These are phyloP conservation scores for Zasmidium angulare DNA, from an alignment of 2,329 filamentous ascomycete genomes.

Conservation along the genomic window DNA sequence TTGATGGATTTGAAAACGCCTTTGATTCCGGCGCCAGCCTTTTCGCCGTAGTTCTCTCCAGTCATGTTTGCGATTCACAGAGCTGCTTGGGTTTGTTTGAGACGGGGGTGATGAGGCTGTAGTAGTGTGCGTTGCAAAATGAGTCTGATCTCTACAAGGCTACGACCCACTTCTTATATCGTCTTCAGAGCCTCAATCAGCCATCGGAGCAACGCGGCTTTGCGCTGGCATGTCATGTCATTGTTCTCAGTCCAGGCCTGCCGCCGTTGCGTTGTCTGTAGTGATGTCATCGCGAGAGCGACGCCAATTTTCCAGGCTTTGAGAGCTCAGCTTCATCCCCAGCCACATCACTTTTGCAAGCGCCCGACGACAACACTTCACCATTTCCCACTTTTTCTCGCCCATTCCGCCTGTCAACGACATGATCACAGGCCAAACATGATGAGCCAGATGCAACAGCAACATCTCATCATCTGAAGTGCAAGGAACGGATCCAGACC, in stretches of 20 bases:
- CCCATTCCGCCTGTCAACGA: not conserved
- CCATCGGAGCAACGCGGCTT: not conserved
- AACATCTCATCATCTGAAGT: no score
- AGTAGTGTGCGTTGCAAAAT: no score
- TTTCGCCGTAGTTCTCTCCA: slow-evolving; percentile 16
- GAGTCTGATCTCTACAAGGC: not conserved
- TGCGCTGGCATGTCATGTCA: no score
- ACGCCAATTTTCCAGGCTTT: not conserved
- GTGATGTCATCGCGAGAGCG: slow-evolving; percentile 1
- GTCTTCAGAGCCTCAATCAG: not conserved
- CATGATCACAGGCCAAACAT: not conserved
- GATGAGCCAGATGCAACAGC: not conserved
- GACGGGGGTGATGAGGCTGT: not conserved
- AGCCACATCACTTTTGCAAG: not conserved
- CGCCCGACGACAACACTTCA: not conserved
- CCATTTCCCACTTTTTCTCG: not conserved
- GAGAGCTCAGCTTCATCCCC: not conserved
- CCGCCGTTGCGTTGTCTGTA: not conserved
- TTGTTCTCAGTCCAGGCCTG: not conserved
- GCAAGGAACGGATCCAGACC: no score
- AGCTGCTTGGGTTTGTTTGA: not conserved
- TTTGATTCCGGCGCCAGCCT: slow-evolving; percentile 28
- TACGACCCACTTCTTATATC: not conserved
- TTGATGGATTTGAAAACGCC: slow-evolving; percentile 25
- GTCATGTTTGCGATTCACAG: slow-evolving; percentile 17